A percentile compares a stretch with the other conserved stretches of the same genome.
Conservation (phyloP, 371 early-diverging fungal genomes). For the Circinella minor region DNA sequence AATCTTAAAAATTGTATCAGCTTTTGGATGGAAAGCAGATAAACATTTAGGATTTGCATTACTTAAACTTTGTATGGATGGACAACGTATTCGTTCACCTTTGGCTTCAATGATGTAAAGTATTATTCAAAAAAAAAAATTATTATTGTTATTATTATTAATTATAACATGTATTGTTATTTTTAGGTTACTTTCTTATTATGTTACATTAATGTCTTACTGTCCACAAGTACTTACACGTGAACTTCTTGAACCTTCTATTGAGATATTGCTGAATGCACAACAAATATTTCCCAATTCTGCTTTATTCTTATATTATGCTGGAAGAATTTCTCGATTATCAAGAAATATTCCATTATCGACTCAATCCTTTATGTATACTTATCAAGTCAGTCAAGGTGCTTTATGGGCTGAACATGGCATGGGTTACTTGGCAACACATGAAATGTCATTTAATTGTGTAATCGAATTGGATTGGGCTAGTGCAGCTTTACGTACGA, state of each 20-base stretch:
- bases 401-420: slow-evolving; percentile 50
- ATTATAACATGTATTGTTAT: background rate
- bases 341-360: slow-evolving; percentile 49
- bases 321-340: slow-evolving; percentile 63
- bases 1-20: slow-evolving; percentile 58
- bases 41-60: slow-evolving; percentile 64
- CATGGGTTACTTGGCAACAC: slow-evolving; percentile 55
- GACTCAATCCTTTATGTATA: slow-evolving; percentile 53
- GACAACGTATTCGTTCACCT: slow-evolving; percentile 61
- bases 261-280: slow-evolving; percentile 63
- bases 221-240: slow-evolving; percentile 51
- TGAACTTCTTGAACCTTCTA: slow-evolving; percentile 55
- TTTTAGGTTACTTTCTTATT: slow-evolving; percentile 43
- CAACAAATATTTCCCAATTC: slow-evolving; percentile 63
- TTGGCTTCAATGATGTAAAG: slow-evolving; percentile 60
- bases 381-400: slow-evolving; percentile 48
- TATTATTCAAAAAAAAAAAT: no score
- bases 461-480: slow-evolving; percentile 63
- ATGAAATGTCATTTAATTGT: slow-evolving; percentile 64
- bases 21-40: slow-evolving; percentile 65
- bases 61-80: slow-evolving; percentile 56
- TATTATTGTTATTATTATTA: background rate
- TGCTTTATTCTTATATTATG: slow-evolving; percentile 66
- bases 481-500: slow-evolving; percentile 45
- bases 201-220: slow-evolving; percentile 45